Evolutionary conservation across 2,329 filamentous ascomycete genomes (phyloP).

Genomic region (Rhynchosporium secalis): DNA sequence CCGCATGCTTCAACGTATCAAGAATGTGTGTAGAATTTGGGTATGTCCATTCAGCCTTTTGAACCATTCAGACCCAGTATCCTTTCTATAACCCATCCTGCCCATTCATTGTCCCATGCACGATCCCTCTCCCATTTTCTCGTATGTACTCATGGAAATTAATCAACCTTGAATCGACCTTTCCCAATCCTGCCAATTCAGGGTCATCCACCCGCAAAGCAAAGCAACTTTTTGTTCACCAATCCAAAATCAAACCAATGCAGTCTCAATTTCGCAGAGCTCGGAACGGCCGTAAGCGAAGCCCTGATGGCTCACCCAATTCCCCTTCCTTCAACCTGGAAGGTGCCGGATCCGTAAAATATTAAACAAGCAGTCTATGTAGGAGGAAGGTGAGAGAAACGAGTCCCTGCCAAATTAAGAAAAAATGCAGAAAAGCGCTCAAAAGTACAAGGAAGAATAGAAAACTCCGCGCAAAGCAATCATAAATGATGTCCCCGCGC

Average conservation of each 20-base stretch:
- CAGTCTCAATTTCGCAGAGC: conserved; percentile 13
- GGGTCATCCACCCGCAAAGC: not conserved
- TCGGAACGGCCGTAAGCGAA: conserved; percentile 4
- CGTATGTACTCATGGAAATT: conserved; percentile 17
- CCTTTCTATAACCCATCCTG: conserved; percentile 3
- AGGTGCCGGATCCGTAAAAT: conserved; percentile 2
- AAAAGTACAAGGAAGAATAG: conserved; percentile 31
- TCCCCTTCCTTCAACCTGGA: conserved; percentile 7
- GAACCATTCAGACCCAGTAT: conserved; percentile 1
- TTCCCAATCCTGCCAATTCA: not conserved
- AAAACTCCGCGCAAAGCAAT: conserved; percentile 22
- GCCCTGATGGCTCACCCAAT: conserved; percentile 5
- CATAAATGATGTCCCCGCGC: conserved; percentile 28
- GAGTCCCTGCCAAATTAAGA: conserved; percentile 20
- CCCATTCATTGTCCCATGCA: not conserved
- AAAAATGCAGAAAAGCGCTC: conserved; percentile 37
- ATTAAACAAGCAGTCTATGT: conserved; percentile 29
- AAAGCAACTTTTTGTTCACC: conserved; percentile 17
- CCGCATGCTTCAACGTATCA: conserved; percentile 4
- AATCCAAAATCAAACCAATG: conserved; percentile 17
- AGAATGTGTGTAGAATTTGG: not conserved
- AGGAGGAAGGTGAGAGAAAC: conserved; percentile 23
- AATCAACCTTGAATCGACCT: not conserved
- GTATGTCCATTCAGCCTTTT: not conserved
- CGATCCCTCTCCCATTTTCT: conserved; percentile 13